Conservation (phyloP, 1,139 yeast species). For the Diutina sp. region DNA sequence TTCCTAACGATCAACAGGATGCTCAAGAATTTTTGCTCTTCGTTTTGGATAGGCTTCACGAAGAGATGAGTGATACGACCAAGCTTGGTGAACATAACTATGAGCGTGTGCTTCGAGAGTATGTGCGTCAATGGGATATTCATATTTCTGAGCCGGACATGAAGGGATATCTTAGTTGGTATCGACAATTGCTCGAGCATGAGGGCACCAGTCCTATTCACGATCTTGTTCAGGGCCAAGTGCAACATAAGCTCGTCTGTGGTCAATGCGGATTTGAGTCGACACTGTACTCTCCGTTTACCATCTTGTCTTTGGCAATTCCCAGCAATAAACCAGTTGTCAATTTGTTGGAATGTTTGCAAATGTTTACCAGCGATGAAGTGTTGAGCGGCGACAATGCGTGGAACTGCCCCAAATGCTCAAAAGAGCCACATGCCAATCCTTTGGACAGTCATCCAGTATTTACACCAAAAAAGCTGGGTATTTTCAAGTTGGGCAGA, state of each 20-base stretch:
- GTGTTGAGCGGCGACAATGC: slow-evolving; percentile 59
- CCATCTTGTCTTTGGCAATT: slow-evolving; percentile 55
- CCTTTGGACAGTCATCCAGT: slow-evolving; percentile 11
- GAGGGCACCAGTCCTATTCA: slow-evolving; percentile 60
- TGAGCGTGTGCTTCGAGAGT: slow-evolving; percentile 7
- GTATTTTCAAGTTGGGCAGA: slow-evolving; percentile 23
- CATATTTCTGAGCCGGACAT: slow-evolving; percentile 19
- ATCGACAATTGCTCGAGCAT: slow-evolving; percentile 28
- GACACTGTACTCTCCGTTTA: slow-evolving; percentile 45
- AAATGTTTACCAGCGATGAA: slow-evolving; percentile 58
- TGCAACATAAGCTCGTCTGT: slow-evolving; percentile 52
- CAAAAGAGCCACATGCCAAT: slow-evolving; percentile 12
- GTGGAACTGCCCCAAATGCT: slow-evolving; percentile 69
- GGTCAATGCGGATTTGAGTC: slow-evolving; percentile 51
- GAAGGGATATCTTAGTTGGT: slow-evolving; percentile 51
- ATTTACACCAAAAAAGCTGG: slow-evolving; percentile 12
- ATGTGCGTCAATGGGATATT: slow-evolving; percentile 21
- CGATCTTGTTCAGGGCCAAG: slow-evolving; percentile 53
- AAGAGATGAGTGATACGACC: slow-evolving; percentile 34
- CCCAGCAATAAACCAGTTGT: slow-evolving; percentile 25
- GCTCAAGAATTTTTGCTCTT: slow-evolving; percentile 65
- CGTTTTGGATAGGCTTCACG: slow-evolving; percentile 54
- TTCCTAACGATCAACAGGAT: slow-evolving; percentile 69
- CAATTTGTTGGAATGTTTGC: slow-evolving; percentile 48
- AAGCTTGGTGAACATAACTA: slow-evolving; percentile 11